phyloP scores from a whole-genome alignment of 331 rosid species.

The Spiraea crenata region DNA sequence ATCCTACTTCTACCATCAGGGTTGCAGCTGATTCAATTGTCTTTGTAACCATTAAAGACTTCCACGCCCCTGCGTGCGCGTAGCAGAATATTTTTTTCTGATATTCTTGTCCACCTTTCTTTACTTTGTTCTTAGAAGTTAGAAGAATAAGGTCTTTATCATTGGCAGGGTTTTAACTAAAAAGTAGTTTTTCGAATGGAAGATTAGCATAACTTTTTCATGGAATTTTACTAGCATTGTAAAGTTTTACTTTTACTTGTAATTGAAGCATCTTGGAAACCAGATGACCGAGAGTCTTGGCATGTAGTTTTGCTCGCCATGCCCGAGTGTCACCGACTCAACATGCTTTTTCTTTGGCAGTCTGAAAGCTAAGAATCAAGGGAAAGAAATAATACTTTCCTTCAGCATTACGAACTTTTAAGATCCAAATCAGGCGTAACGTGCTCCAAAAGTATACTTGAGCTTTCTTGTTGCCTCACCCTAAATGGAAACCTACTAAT shows the following conservation, averaged over 20 bases:
- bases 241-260: no score
- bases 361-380: conserved; percentile 11
- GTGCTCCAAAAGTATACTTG: conserved; percentile 60
- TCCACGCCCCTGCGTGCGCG: conserved; percentile 51
- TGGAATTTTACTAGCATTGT: background rate
- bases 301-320: no score
- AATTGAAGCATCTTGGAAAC: no score
- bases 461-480: conserved; percentile 41
- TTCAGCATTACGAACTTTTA: conserved; percentile 33
- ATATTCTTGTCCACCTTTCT: no score
- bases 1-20: conserved; percentile 33
- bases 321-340: no score
- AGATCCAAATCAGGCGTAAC: conserved; percentile 41
- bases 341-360: background rate
- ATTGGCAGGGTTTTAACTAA: background rate
- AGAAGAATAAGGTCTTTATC: conserved; percentile 1
- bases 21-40: conserved; percentile 43
- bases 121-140: background rate
- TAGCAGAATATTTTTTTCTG: background rate
- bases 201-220: background rate
- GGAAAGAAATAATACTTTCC: conserved; percentile 53
- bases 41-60: conserved; percentile 36
- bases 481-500: conserved; percentile 9
- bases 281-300: no score
- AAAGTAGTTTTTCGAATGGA: background rate